Percentiles rank a stretch among this genome's conserved stretches.
phyloP scores from a whole-genome alignment of 768 basidiomycete species.

The Chalciporus chontae region DNA sequence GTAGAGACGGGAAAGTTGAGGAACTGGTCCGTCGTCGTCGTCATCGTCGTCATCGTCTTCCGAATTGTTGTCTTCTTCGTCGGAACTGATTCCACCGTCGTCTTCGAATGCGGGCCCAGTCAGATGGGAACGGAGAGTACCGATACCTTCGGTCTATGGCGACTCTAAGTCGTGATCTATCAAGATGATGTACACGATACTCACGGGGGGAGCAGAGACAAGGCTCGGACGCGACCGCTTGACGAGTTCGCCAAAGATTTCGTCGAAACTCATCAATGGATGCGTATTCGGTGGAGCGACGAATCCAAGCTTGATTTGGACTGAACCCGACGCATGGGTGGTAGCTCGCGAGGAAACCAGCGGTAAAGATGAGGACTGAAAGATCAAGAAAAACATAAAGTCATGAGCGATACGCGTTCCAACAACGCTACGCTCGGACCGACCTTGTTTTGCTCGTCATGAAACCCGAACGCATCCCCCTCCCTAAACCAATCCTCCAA shows the following conservation, averaged over 20 bases:
- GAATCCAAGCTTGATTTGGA: constrained; percentile 63
- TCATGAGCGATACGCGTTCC: constrained; percentile 1
- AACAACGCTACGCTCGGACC: constrained; percentile 25
- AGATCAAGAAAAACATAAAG: background rate
- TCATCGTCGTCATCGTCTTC: constrained; percentile 29
- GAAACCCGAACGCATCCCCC: constrained; percentile 45
- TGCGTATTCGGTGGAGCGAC: constrained; percentile 41
- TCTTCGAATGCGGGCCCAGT: constrained; percentile 60
- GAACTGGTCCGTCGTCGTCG: constrained; percentile 30
- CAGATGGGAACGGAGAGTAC: constrained; percentile 69
- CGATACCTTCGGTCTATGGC: constrained; percentile 76
- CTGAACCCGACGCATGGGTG: constrained; percentile 46
- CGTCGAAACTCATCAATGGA: constrained; percentile 49
- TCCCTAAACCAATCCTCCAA: constrained; percentile 78
- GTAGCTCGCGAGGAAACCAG: constrained; percentile 48
- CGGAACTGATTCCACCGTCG: constrained; percentile 70
- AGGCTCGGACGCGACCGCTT: constrained; percentile 63
- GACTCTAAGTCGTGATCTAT: constrained; percentile 3
- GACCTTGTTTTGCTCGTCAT: constrained; percentile 68
- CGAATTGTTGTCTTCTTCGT: constrained; percentile 38
- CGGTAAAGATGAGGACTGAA: constrained; percentile 43
- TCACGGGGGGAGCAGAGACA: constrained; percentile 74
- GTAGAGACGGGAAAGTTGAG: constrained; percentile 20
- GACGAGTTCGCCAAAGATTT: constrained; percentile 59
- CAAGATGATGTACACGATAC: constrained; percentile 25